Evolutionary conservation across 495 filamentous ascomycete genomes (phyloP), one percentile per base, ranked within the genome.

Genomic region (Penicillium goetzii): DNA sequence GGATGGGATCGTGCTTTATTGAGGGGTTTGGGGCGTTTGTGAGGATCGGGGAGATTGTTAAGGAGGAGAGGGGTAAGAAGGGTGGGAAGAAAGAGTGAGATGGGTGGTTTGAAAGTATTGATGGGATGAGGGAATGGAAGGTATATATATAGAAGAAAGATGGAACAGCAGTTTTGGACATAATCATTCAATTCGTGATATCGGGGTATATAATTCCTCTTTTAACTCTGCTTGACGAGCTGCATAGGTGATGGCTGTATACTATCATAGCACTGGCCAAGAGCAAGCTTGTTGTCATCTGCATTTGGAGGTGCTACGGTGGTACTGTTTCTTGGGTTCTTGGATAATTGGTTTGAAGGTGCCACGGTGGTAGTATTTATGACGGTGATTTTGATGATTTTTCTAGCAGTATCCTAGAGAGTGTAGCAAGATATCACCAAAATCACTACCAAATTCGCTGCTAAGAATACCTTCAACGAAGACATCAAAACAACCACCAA

Each of bases 41-140:
- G 67, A 81, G 89, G 58, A 86, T 90, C 69, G 80, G 84, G 70
- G 65, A 67, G 36, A 68, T 84, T 45, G 86, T 89, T 9, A 78
- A 76, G 74, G 79, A 78, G 74, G 75, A 76, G 70, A 73, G 78
- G 73, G 77, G 71, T 60, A 79, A 79, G 74, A 84, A 78, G 69
- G 71, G 68, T 60, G 68, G 63, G 58, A 72, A 76, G 61, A 63
- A 68, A 21, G 28, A 68, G 47, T 72, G 65, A 58, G 15, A 17
- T 11, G 30, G 17, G 3, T 17, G 17, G 3, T 17, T 28, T 30
- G 11, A 21, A 12, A 8, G 19, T 12, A 3, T 15, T 26, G 23
- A 12, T 28, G 23, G 28, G 23, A 36, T 26, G 25, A 21, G 26
- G 19, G 17, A 43, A 21, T 19, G 11, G 25, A 2, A 34, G 12